Base-by-base conservation (phyloP, 1,284 basidiomycete genomes). In the Ustilago esculenta region DNA sequence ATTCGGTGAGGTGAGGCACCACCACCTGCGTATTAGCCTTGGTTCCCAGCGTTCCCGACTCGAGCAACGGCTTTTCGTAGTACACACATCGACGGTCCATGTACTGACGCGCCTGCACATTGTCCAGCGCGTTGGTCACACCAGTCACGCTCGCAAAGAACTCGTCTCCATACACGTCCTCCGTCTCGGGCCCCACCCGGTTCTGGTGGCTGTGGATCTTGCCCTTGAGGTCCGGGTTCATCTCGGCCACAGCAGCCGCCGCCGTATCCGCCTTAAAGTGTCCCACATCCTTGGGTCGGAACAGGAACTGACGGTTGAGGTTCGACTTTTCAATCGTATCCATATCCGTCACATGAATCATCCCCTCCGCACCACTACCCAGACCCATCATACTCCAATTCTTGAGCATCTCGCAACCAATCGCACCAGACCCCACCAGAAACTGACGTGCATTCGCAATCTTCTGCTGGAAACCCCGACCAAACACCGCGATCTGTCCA, bases 331-430 rank as follows among this genome's bases (percentile, higher is more conserved):
- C 96, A 81, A 99, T 99, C 25, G 94, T 97, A 84, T 99, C 96
- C 80, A 98, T 85, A 83, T 99, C 96, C 14, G 96, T 98, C 48
- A 99, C 93, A 79, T 94, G 89, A 64, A 99, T 93, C 51, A 87
- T 84, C 20, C 93, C 96, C 49, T 89, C 85, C 14, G 88, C 85
- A 3, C 92, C 92, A 35, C 90, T 87, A 12, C 88, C 95, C 42
- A 99, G 85, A 72, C 96, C 96, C 88, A 99, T 97, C 93, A 99
- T 94, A 76, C 92, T 91, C 96, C 96, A 99, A 84, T 99, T 99
- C 87, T 99, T 99, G 79, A 99, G 85, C 96, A 98, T 98, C 84
- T 99, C 96, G 81, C 97, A 99, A 21, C 96, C 96, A 82, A 99
- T 99, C 40, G 96, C 96, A 59, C 96, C 96, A 20, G 95, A 90